Evolutionary conservation across 2,329 filamentous ascomycete genomes (phyloP), one percentile per base, ranked within the genome.

Genomic region (Cephalotrichum gorgonifer): DNA sequence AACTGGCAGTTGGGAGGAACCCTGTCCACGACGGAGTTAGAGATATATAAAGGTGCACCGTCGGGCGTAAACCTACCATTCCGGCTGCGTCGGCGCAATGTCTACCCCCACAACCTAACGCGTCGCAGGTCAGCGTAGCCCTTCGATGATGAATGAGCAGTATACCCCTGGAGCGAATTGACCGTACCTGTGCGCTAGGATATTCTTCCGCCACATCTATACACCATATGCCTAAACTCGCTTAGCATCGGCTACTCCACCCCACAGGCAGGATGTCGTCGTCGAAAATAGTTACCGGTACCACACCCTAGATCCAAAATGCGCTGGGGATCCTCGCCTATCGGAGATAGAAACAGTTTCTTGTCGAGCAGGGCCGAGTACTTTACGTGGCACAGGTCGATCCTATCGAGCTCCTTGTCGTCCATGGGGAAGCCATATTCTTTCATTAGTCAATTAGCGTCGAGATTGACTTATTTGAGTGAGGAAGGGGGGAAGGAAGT

Each of bases 1-100:
- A 83, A 84, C 54, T 75, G 72, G 50, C 81, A 76, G 56, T 83
- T 84, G 39, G 71, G 68, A 2, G 79, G 78, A 2, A 80, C 72
- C 53, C 52, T 75, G 20, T n/a, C n/a, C 62, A 64, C 1, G 75
- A 75, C 53, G 12, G 77, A 75, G 1, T 75, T 74, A 4, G 74
- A 77, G 30, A 27, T 42, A 8, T 28, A 61, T 52, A 4, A 62
- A 5, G 33, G 30, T 1, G 14, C 26, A 6, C 3, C 20, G n/a
- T 17, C 15, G 6, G 42, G 44, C 17, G 7, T 38, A 9, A 15
- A 17, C 51, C 15, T 44, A 54, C 55, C 56, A 57, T 48, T 55
- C 52, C 8, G 55, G 55, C 31, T 58, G 57, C 20, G 55, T 57
- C 9, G 56, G 54, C 14, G 57, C 57, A 42, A 57, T 58, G 28